Evolutionary conservation across 495 filamentous ascomycete species (phyloP).

Genomic region (Neurospora cerealis): DNA sequence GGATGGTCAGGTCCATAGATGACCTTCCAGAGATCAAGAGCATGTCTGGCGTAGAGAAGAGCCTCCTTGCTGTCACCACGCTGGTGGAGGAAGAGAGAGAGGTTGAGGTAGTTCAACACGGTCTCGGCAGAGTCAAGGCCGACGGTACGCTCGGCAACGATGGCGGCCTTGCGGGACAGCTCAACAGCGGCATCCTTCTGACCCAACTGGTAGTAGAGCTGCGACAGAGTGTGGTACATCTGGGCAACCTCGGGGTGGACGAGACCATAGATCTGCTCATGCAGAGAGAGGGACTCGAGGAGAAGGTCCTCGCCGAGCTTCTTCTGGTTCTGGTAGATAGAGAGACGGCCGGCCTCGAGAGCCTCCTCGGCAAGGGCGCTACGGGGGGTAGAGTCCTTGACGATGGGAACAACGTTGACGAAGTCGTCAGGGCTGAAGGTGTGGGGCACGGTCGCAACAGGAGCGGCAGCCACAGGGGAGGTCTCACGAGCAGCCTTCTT

Average conservation of each 20-base stretch:
- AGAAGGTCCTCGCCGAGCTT: conserved; percentile 94
- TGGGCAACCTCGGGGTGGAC: conserved; percentile 94
- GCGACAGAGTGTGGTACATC: conserved; percentile 88
- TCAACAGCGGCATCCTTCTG: conserved; percentile 94
- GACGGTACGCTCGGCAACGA: conserved; percentile 88
- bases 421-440: conserved; percentile 81
- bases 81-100: conserved; percentile 90
- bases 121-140: conserved; percentile 93
- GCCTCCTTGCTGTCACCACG: conserved; percentile 78
- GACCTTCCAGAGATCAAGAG: conserved; percentile 92
- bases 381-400: conserved; percentile 85
- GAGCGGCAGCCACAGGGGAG: conserved; percentile 43
- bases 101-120: conserved; percentile 86
- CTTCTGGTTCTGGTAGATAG: conserved; percentile 87
- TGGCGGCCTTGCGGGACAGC: conserved; percentile 89
- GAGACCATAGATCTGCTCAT: conserved; percentile 98
- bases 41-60: conserved; percentile 78
- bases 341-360: conserved; percentile 88
- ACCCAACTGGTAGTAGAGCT: conserved; percentile 89
- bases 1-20: conserved; percentile 91
- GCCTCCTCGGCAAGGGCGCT: conserved; percentile 92
- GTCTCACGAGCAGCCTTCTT: conserved; percentile 56
- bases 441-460: conserved; percentile 35
- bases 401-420: conserved; percentile 78
- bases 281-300: conserved; percentile 85